Evolutionary conservation across 768 basidiomycete genomes (phyloP), one percentile per base, ranked within the genome.

Genomic region (Roridomyces roridus): DNA sequence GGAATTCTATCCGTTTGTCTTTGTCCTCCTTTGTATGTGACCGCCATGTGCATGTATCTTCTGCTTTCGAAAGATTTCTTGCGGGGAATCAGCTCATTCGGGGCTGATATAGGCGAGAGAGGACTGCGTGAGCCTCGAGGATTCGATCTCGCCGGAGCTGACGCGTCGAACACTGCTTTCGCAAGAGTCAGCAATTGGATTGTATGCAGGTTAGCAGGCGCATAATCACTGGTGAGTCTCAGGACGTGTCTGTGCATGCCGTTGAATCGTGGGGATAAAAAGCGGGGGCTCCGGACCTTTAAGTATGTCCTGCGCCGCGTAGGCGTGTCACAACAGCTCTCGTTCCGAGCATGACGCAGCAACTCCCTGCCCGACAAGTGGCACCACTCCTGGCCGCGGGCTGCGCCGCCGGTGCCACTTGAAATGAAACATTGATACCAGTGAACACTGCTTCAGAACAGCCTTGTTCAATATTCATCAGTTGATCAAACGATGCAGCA

Each of bases 101-200:
- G 51, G 2, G 40, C 10, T 6, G 46, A 3, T 10, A 62, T 49
- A 25, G 51, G 44, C 21, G 56, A 58, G 28, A 54, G 61, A 20
- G 61, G 61, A 34, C 61, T 62, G 14, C 57, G 61, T 41, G 60
- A 31, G n/a, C n/a, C n/a, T n/a, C 43, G 51, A 21, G 59, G 41
- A 43, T 48, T 57, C 23, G 46, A 43, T 44, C 51, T 42, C 29
- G 45, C 23, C 40, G 45, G 46, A 18, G 56, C 51, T n/a, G 42
- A 48, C 43, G 40, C 47, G 20, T 55, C 61, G 28, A 62, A 58
- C 28, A 36, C 28, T n/a, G 51, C 57, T 59, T 49, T 25, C 39
- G 20, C 29, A 18, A 14, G 48, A n/a, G n/a, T n/a, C n/a, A n/a
- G n/a, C n/a, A n/a, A n/a, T 50, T 18, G 15, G 6, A n/a, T 21